Evolutionary conservation across 768 basidiomycete genomes (phyloP).

Genomic region (Termitomyces sp.): DNA sequence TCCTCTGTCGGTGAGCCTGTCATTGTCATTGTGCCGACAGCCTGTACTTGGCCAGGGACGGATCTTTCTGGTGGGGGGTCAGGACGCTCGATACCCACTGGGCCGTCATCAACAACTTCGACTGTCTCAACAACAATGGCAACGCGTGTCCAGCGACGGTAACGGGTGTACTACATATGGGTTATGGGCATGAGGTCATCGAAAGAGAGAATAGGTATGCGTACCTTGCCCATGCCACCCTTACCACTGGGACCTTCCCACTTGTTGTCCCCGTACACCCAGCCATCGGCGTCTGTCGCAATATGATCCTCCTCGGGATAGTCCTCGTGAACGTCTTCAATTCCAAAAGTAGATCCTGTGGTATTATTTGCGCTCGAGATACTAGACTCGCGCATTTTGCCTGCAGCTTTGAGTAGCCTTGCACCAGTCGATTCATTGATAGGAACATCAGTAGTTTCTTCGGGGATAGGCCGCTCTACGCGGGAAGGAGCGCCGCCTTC

Average conservation of each 20-base stretch:
- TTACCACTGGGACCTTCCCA: slow-evolving; percentile 79
- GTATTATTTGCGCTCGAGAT: slow-evolving; percentile 9
- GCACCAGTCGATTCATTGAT: slow-evolving; percentile 24
- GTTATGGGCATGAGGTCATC: background rate
- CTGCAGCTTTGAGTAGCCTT: slow-evolving; percentile 54
- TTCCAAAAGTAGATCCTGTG: slow-evolving; percentile 13
- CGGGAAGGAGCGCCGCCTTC: slow-evolving; percentile 49
- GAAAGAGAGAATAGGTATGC: background rate
- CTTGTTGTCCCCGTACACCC: slow-evolving; percentile 95
- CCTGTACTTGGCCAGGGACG: slow-evolving; percentile 8
- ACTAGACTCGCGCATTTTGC: slow-evolving; percentile 40
- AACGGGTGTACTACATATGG: slow-evolving; percentile 68
- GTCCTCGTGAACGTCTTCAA: slow-evolving; percentile 28
- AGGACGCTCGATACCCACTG: slow-evolving; percentile 26
- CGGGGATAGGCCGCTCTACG: slow-evolving; percentile 63
- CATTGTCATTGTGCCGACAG: slow-evolving; percentile 13
- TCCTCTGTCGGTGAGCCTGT: slow-evolving; percentile 17
- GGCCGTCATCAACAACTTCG: slow-evolving; percentile 44
- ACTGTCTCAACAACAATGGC: slow-evolving; percentile 75
- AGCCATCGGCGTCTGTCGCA: slow-evolving; percentile 81
- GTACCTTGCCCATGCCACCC: slow-evolving; percentile 83
- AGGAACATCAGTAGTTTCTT: slow-evolving; percentile 33
- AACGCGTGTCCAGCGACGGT: slow-evolving; percentile 82
- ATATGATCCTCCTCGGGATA: slow-evolving; percentile 43
- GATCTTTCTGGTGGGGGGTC: background rate